Percentiles rank a stretch among this genome's conserved stretches.
Evolutionary conservation across 805 yeast genomes (phyloP).

Genomic region (Candida alai): DNA sequence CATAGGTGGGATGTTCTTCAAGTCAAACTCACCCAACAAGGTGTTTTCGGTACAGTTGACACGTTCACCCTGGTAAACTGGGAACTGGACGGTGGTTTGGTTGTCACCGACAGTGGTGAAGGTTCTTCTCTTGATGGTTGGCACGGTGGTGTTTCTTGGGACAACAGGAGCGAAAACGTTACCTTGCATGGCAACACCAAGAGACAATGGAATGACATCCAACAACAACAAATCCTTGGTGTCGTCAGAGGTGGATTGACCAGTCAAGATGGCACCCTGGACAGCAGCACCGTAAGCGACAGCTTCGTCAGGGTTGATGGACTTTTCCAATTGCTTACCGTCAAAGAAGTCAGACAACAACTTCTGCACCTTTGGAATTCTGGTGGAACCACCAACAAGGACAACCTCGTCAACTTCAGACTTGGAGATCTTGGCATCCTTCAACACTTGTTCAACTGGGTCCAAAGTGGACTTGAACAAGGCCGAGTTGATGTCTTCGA

Average conservation of each 20-base stretch:
- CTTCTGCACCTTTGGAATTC: constrained; percentile 50
- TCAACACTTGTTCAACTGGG: constrained; percentile 48
- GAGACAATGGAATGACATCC: constrained; percentile 49
- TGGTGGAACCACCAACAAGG: constrained; percentile 50
- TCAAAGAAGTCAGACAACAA: constrained; percentile 48
- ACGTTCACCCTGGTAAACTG: constrained; percentile 51
- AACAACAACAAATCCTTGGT: constrained; percentile 49
- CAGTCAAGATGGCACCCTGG: constrained; percentile 49
- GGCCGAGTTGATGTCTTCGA: constrained; percentile 48
- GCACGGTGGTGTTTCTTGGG: constrained; percentile 50
- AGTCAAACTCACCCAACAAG: constrained; percentile 49
- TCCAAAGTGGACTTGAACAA: constrained; percentile 48
- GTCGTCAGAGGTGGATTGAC: constrained; percentile 47
- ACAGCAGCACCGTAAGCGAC: constrained; percentile 51
- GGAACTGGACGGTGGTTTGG: constrained; percentile 49
- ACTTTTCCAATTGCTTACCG: constrained; percentile 48
- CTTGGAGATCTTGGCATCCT: constrained; percentile 43
- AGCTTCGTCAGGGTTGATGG: constrained; percentile 50
- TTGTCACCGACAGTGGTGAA: constrained; percentile 50
- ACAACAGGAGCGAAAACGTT: constrained; percentile 49
- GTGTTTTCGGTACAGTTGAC: constrained; percentile 49
- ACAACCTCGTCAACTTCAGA: constrained; percentile 44
- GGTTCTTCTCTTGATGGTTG: constrained; percentile 49
- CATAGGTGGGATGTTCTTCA: constrained; percentile 50
- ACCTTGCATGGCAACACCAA: constrained; percentile 51